Evolutionary conservation across 768 basidiomycete species (phyloP).

Genomic region (Ramaria rubella): DNA sequence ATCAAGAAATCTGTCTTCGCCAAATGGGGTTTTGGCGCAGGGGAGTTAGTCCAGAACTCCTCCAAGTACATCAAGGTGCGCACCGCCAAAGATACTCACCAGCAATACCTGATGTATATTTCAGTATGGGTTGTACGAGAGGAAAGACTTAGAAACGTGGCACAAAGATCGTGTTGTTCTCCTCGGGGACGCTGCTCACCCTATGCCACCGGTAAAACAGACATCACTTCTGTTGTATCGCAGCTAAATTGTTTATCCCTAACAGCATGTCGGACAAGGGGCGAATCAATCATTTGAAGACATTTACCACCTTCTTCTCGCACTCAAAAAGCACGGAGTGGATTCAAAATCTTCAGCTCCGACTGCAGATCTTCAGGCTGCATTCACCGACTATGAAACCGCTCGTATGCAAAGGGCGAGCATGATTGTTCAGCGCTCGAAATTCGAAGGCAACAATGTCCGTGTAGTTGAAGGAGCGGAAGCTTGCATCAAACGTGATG

Average conservation of each 20-base stretch:
- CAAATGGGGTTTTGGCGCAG: constrained; percentile 20
- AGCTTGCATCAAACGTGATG: too few relatives aligned
- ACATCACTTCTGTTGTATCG: background rate
- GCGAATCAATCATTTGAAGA: constrained; percentile 41
- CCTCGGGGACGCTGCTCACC: constrained; percentile 40
- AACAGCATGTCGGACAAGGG: constrained; percentile 40
- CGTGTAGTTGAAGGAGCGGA: too few relatives aligned
- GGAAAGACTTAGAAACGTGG: constrained; percentile 34
- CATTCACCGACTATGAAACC: constrained; percentile 31
- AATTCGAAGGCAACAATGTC: too few relatives aligned
- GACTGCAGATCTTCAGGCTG: constrained; percentile 20
- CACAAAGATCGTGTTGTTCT: constrained; percentile 35
- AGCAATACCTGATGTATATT: too few relatives aligned
- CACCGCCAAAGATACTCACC: too few relatives aligned
- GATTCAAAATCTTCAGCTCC: constrained; percentile 19
- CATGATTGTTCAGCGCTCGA: too few relatives aligned
- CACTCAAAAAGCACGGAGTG: constrained; percentile 28
- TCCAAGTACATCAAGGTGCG: constrained; percentile 24
- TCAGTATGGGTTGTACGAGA: constrained; percentile 39
- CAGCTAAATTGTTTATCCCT: background rate
- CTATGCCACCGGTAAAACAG: constrained; percentile 35
- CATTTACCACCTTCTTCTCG: constrained; percentile 28
- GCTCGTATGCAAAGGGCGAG: constrained; percentile 30
- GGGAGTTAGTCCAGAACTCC: constrained; percentile 20
- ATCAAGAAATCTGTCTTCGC: too few relatives aligned